Conservation (phyloP, 106 monocot genomes). For the Dioscorea alata region DNA sequence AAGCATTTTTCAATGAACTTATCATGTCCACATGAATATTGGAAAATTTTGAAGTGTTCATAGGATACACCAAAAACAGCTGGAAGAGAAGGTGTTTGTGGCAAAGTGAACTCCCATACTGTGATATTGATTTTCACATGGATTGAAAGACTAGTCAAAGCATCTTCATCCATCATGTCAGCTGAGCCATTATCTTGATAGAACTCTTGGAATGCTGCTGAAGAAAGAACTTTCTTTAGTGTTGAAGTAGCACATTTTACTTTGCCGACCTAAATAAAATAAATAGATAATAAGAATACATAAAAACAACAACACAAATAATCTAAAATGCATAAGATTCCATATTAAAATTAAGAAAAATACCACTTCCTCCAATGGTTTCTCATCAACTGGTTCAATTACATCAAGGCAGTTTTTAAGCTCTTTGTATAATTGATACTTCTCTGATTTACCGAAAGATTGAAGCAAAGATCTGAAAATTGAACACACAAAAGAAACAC, state of each 20-base stretch:
- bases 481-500: not conserved
- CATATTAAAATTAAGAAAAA: not conserved
- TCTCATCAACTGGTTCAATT: conserved; percentile 53
- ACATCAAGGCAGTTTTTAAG: conserved; percentile 67
- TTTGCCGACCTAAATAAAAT: conserved; percentile 53
- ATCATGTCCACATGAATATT: not conserved
- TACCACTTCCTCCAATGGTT: conserved; percentile 71
- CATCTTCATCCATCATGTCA: conserved; percentile 96
- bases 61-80: conserved; percentile 99
- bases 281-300: conserved; percentile 3
- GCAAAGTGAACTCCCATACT: conserved; percentile 96
- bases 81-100: conserved; percentile 88
- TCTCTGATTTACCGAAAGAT: conserved; percentile 50
- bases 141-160: conserved; percentile 45
- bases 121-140: conserved; percentile 67
- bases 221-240: conserved; percentile 59
- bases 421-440: conserved; percentile 52
- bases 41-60: not conserved
- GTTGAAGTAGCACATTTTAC: conserved; percentile 46
- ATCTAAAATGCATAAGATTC: not conserved
- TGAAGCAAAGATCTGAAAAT: conserved; percentile 34
- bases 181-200: conserved; percentile 36
- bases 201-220: conserved; percentile 54
- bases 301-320: not conserved
- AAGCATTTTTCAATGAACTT: too few relatives aligned